A percentile compares a stretch with the other conserved stretches of the same genome.
Conservation (phyloP, 345 rosid genomes). For the Syzygium aqueum region DNA sequence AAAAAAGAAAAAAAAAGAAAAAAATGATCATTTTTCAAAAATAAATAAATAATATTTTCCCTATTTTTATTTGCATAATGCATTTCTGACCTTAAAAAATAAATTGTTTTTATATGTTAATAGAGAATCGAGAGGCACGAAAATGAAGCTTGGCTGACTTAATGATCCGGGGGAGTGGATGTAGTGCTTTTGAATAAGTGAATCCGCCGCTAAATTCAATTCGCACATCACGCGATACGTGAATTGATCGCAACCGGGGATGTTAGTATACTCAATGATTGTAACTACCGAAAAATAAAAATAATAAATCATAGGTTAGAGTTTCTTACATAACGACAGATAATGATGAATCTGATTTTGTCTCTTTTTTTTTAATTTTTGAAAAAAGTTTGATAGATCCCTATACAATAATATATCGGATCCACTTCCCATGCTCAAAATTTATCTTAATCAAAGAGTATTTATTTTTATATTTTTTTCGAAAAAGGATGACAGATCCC, state of each 20-base stretch:
- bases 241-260: not conserved
- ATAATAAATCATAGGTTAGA: not conserved
- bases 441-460: not conserved
- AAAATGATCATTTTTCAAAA: accelerated
- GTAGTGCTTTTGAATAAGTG: not conserved
- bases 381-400: not conserved
- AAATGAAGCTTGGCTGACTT: not conserved
- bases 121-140: not conserved
- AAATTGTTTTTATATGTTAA: not conserved
- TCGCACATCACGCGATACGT: accelerated
- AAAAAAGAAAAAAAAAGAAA: no score
- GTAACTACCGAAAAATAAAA: not conserved
- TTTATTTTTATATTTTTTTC: not conserved
- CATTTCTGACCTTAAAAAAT: accelerated
- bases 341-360: not conserved
- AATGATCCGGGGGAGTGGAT: not conserved
- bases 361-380: not conserved
- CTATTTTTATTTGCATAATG: not conserved
- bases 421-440: not conserved
- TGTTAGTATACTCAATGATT: not conserved
- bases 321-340: not conserved
- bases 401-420: not conserved
- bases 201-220: not conserved
- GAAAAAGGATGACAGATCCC: not conserved
- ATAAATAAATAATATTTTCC: no score